A percentile compares a stretch with the other conserved stretches of the same genome.
phyloP scores from a whole-genome alignment of 345 rosid genomes.

The Eucalyptus guilfoylei region DNA sequence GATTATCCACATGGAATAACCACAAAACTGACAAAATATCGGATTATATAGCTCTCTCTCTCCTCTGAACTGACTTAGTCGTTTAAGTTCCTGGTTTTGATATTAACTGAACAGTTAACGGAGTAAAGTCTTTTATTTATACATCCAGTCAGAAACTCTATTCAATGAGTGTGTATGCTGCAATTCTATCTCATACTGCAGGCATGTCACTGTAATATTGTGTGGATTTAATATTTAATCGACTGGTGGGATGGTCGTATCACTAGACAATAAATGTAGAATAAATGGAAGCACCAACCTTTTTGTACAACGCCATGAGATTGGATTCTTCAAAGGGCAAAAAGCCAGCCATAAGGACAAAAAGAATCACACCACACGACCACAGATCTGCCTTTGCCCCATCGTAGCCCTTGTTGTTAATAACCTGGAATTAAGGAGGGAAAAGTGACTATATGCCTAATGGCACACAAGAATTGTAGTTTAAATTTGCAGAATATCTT shows the following conservation, averaged over 20 bases:
- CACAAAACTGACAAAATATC: background rate
- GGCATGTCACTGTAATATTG: background rate
- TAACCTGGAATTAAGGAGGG: conserved; percentile 37
- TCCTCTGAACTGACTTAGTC: background rate
- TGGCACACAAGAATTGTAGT: background rate
- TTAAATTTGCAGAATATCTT: background rate
- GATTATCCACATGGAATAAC: background rate
- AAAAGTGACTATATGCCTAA: background rate
- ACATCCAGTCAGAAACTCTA: background rate
- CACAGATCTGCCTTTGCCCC: conserved; percentile 97
- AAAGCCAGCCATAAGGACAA: conserved; percentile 95
- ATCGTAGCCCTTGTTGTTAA: conserved; percentile 93
- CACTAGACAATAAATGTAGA: background rate
- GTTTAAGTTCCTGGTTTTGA: background rate
- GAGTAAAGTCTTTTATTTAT: background rate
- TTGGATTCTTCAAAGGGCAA: conserved; percentile 94
- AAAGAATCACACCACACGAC: conserved; percentile 99
- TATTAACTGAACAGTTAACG: background rate
- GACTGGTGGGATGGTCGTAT: background rate
- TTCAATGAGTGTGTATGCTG: background rate
- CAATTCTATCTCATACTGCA: background rate
- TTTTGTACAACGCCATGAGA: conserved; percentile 65
- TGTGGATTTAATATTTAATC: background rate
- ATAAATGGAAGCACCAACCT: conserved; percentile 25
- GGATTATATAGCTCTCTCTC: background rate